A percentile compares a stretch with the other conserved stretches of the same genome.
Conservation (phyloP, 768 basidiomycete genomes). For the Serendipita indica region DNA sequence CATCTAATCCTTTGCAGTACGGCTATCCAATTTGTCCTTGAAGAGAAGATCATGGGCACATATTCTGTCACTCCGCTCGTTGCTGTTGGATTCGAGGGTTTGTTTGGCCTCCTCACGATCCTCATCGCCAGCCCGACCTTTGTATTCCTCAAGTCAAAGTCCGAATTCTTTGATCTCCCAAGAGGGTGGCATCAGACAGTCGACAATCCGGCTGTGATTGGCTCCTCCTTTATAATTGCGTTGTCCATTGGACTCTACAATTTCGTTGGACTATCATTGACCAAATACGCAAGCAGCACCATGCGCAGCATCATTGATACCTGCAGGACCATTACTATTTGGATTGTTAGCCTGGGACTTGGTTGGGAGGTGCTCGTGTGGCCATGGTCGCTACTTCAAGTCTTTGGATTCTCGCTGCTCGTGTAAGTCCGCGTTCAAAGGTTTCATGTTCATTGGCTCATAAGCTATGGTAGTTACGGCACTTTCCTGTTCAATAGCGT, state of each 20-base stretch:
- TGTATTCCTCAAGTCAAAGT: slow-evolving; percentile 36
- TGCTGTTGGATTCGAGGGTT: slow-evolving; percentile 88
- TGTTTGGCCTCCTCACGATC: slow-evolving; percentile 76
- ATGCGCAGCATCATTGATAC: slow-evolving; percentile 87
- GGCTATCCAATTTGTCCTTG: slow-evolving; percentile 84
- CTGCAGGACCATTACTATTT: slow-evolving; percentile 89
- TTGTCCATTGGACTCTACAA: slow-evolving; percentile 72
- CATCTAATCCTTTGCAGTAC: slow-evolving; percentile 35
- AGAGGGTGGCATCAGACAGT: slow-evolving; percentile 85
- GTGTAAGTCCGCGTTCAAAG: too few relatives aligned
- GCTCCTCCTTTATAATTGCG: slow-evolving; percentile 55
- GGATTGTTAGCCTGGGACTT: slow-evolving; percentile 75
- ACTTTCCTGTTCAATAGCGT: slow-evolving; percentile 80
- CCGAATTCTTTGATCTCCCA: slow-evolving; percentile 64
- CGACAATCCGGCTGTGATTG: slow-evolving; percentile 52
- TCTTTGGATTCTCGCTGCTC: slow-evolving; percentile 70
- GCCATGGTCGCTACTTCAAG: slow-evolving; percentile 70
- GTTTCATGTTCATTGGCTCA: slow-evolving; percentile 22
- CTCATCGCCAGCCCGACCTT: slow-evolving; percentile 67
- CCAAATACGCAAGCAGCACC: slow-evolving; percentile 85
- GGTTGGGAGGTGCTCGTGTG: slow-evolving; percentile 82
- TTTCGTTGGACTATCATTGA: slow-evolving; percentile 82
- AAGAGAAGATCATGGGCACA: slow-evolving; percentile 87
- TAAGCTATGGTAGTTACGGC: not conserved
- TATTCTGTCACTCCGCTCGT: slow-evolving; percentile 80